Conservation (phyloP, 768 basidiomycete genomes). For the Hypholoma fasciculare region DNA sequence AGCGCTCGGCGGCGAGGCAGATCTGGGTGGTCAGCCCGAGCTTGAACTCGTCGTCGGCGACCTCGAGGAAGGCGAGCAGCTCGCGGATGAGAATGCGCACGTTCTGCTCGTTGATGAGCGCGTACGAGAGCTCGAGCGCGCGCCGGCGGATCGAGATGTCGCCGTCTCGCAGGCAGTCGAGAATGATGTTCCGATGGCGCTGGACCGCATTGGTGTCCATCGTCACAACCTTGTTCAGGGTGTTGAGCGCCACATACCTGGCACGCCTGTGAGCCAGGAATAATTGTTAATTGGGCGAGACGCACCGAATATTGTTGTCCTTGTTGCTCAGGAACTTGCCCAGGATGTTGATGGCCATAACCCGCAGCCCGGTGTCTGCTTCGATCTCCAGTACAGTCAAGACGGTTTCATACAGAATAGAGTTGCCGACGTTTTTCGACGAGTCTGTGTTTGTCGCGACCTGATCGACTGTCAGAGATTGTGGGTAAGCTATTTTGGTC, state of each 20-base stretch:
- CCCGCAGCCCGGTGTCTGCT: constrained; percentile 91
- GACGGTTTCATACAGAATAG: constrained; percentile 97
- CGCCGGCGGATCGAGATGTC: constrained; percentile 98
- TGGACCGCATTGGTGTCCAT: constrained; percentile 99
- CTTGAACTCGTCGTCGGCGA: constrained; percentile 99
- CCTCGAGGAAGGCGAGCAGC: constrained; percentile 93
- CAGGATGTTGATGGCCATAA: constrained; percentile 99
- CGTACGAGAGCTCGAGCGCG: constrained; percentile 95
- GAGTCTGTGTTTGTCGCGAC: constrained; percentile 99
- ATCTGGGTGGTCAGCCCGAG: constrained; percentile 98
- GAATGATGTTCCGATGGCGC: constrained; percentile 95
- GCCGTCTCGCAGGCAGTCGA: constrained; percentile 99
- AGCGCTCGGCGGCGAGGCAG: constrained; percentile 91
- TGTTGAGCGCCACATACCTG: constrained; percentile 97
- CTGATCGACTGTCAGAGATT: constrained; percentile 34
- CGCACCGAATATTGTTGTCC: constrained; percentile 97
- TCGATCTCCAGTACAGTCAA: constrained; percentile 96
- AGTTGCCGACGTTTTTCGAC: constrained; percentile 97
- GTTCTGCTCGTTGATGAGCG: constrained; percentile 93
- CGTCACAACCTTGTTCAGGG: constrained; percentile 95
- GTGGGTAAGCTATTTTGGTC: not conserved
- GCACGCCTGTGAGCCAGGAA: not conserved
- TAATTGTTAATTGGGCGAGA: constrained; percentile 1
- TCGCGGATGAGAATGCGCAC: constrained; percentile 92
- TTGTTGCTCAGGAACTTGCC: constrained; percentile 97